These are phyloP conservation scores for Vitis vinifera DNA, from an alignment of 164 flowering plant genomes.

Conservation along the genomic window ASM3070453v1 NC_081805.1:2462501-2463000, in stretches of 20 bases:
- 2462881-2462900: not conserved
- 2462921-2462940: no score
- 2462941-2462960: no score
- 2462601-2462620: not conserved
- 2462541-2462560: not conserved
- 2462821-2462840: slow-evolving; percentile 94
- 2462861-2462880: not conserved
- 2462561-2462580: not conserved
- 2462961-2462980: no score
- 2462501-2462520: no score
- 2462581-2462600: not conserved
- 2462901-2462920: no score
- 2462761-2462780: slow-evolving; percentile 52
- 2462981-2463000: no score
- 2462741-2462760: slow-evolving; percentile 64
- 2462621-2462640: slow-evolving; percentile 55
- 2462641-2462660: slow-evolving; percentile 68
- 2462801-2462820: slow-evolving; percentile 87
- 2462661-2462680: slow-evolving; percentile 61
- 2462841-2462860: slow-evolving; percentile 56
- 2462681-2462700: slow-evolving; percentile 72
- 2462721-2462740: slow-evolving; percentile 73
- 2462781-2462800: slow-evolving; percentile 62
- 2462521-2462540: not conserved
- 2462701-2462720: slow-evolving; percentile 66